Conservation (phyloP, 495 filamentous ascomycete species). For the Bombardia bombarda region DNA sequence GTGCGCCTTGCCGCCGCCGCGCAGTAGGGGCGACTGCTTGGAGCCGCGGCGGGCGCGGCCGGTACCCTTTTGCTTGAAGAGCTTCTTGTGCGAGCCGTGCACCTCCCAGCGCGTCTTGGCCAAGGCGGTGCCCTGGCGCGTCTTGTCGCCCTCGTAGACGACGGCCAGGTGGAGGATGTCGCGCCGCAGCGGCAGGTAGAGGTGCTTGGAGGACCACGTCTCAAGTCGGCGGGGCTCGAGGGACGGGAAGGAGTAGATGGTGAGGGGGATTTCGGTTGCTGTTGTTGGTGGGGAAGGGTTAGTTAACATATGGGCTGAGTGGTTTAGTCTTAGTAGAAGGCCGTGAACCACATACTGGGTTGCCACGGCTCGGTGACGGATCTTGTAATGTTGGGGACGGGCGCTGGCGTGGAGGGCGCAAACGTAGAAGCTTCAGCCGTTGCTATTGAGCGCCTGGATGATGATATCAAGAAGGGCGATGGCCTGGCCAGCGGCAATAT, state of each 20-base stretch:
- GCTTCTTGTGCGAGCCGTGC: constrained; percentile 68
- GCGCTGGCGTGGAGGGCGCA: too few species aligned
- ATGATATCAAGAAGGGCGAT: constrained; percentile 3
- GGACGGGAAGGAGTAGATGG: constrained; percentile 81
- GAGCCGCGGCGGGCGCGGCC: constrained; percentile 73
- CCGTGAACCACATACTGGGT: constrained; percentile 10
- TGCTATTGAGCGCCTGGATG: constrained; percentile 60
- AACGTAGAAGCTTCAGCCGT: too few species aligned
- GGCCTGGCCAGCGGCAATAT: constrained; percentile 19
- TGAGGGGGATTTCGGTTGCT: constrained; percentile 61
- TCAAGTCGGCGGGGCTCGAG: constrained; percentile 79
- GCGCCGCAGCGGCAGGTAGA: constrained; percentile 76
- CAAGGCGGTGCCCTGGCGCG: constrained; percentile 78
- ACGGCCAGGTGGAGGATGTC: constrained; percentile 92
- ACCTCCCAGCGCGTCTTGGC: constrained; percentile 82
- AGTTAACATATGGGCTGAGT: not conserved
- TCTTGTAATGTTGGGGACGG: constrained; percentile 36
- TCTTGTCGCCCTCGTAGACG: constrained; percentile 83
- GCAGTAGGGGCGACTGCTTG: constrained; percentile 72
- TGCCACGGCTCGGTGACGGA: constrained; percentile 21
- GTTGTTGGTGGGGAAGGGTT: constrained; percentile 11
- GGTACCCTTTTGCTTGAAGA: constrained; percentile 76
- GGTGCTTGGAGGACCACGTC: constrained; percentile 70
- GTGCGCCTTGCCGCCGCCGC: constrained; percentile 77
- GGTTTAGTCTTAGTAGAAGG: not conserved